phyloP scores from a whole-genome alignment of 345 rosid species.

The Populus tremula region DNA sequence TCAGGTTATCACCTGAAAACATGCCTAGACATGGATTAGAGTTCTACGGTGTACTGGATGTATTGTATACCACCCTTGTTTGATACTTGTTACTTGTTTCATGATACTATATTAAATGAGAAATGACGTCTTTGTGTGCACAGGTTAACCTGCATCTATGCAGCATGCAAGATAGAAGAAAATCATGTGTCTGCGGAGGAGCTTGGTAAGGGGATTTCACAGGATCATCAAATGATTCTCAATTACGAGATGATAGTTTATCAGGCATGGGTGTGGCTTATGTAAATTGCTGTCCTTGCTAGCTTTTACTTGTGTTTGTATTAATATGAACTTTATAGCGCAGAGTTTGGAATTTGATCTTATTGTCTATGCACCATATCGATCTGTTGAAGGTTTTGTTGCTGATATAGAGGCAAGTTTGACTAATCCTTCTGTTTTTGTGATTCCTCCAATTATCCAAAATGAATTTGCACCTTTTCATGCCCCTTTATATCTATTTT shows the following conservation, averaged over 20 bases:
- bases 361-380: conserved; percentile 92
- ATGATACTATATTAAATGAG: not conserved
- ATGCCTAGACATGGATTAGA: not conserved
- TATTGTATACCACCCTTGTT: not conserved
- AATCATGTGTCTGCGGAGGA: conserved; percentile 99
- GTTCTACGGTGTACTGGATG: too few relatives aligned
- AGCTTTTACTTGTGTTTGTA: conserved; percentile 2
- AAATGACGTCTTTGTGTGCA: conserved; percentile 19
- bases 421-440: not conserved
- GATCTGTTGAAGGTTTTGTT: conserved; percentile 86
- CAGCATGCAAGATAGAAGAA: conserved; percentile 96
- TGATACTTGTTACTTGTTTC: not conserved
- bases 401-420: conserved; percentile 63
- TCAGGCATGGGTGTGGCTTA: conserved; percentile 57
- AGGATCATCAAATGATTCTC: conserved; percentile 97
- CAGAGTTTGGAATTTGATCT: conserved; percentile 98
- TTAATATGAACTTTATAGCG: conserved; percentile 24
- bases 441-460: not conserved
- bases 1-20: not conserved
- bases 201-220: conserved; percentile 96
- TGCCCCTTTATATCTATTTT: not conserved
- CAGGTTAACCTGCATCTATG: conserved; percentile 97
- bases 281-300: conserved; percentile 9
- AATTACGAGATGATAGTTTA: conserved; percentile 94
- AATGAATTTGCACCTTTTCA: not conserved